A percentile compares a stretch with the other conserved stretches of the same genome.
phyloP scores from a whole-genome alignment of 768 basidiomycete genomes.

The Paxillus rubicundulus region DNA sequence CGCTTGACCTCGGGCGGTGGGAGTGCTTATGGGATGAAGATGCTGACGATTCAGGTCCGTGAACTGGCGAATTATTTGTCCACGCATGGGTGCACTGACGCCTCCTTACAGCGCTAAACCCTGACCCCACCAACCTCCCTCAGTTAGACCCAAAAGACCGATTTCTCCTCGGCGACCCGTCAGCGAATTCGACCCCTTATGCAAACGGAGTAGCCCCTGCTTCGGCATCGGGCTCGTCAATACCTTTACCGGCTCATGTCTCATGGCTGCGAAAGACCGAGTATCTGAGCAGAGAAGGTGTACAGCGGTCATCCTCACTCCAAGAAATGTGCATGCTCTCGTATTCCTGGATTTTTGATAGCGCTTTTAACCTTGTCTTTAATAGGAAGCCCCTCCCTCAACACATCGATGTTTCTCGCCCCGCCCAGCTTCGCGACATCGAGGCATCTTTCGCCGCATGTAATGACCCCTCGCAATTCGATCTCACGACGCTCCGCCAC shows the following conservation, averaged over 20 bases:
- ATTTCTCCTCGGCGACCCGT: conserved; percentile 69
- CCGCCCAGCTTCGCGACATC: conserved; percentile 74
- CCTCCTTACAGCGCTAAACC: conserved; percentile 53
- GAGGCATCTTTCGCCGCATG: conserved; percentile 68
- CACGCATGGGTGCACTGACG: neutral
- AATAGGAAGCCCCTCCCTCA: conserved; percentile 48
- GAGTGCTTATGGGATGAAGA: conserved; percentile 83
- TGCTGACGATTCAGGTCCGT: conserved; percentile 61
- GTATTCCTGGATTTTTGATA: neutral
- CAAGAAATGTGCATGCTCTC: conserved; percentile 54
- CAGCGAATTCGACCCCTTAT: conserved; percentile 43
- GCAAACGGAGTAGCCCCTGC: conserved; percentile 36
- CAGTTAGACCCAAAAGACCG: conserved; percentile 72
- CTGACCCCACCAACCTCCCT: conserved; percentile 56
- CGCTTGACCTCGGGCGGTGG: conserved; percentile 81
- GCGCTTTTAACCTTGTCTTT: neutral
- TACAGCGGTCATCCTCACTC: conserved; percentile 36
- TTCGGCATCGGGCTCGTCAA: conserved; percentile 38
- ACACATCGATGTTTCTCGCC: conserved; percentile 67
- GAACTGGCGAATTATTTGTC: conserved; percentile 17
- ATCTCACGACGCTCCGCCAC: conserved; percentile 60
- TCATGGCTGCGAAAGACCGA: conserved; percentile 93
- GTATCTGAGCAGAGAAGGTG: conserved; percentile 71
- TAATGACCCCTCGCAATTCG: conserved; percentile 53
- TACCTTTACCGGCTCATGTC: conserved; percentile 59